These are phyloP conservation scores for Aspergillus sp. DNA, from an alignment of 2,329 filamentous ascomycete genomes.

Conservation along the genomic window DNA sequence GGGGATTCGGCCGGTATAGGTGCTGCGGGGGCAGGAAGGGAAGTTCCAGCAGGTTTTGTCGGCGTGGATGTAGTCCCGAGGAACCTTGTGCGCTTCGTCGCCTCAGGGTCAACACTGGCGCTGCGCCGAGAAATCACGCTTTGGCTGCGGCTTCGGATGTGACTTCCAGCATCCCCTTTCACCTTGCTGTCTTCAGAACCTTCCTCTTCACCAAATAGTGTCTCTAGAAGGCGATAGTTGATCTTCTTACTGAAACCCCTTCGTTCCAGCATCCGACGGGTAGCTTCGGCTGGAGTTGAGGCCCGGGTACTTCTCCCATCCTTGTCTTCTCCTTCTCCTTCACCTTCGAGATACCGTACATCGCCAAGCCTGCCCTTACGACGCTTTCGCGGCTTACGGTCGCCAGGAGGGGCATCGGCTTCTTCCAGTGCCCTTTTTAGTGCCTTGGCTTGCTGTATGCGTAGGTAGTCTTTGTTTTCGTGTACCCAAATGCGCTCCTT, in stretches of 20 bases:
- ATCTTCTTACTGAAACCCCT: constrained; percentile 74
- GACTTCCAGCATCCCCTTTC: constrained; percentile 34
- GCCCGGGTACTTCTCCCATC: constrained; percentile 70
- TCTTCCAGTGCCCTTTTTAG: constrained; percentile 71
- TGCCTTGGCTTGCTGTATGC: constrained; percentile 81
- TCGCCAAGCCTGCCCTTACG: constrained; percentile 53
- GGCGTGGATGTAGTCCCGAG: constrained; percentile 22
- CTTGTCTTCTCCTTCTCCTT: constrained; percentile 58
- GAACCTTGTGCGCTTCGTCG: constrained; percentile 22
- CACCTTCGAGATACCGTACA: constrained; percentile 49
- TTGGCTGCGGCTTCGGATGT: constrained; percentile 40
- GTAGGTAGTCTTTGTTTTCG: constrained; percentile 91
- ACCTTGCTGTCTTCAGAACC: constrained; percentile 32
- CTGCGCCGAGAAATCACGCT: constrained; percentile 38
- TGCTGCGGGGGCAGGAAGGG: constrained; percentile 17
- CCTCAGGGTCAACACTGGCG: constrained; percentile 33
- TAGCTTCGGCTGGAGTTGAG: constrained; percentile 70
- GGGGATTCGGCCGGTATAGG: constrained; percentile 7
- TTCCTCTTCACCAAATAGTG: constrained; percentile 45
- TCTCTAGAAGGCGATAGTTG: constrained; percentile 61
- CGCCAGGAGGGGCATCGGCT: constrained; percentile 46
- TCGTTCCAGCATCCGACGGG: constrained; percentile 68
- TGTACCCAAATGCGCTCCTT: constrained; percentile 96
- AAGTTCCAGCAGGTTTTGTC: constrained; percentile 23
- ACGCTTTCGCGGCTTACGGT: constrained; percentile 55